Percentiles rank a stretch among this genome's conserved stretches.
These are phyloP conservation scores for Fragilaria crotonensis DNA, from an alignment of 108 stramenopile species.

Conservation along the genomic window DNA sequence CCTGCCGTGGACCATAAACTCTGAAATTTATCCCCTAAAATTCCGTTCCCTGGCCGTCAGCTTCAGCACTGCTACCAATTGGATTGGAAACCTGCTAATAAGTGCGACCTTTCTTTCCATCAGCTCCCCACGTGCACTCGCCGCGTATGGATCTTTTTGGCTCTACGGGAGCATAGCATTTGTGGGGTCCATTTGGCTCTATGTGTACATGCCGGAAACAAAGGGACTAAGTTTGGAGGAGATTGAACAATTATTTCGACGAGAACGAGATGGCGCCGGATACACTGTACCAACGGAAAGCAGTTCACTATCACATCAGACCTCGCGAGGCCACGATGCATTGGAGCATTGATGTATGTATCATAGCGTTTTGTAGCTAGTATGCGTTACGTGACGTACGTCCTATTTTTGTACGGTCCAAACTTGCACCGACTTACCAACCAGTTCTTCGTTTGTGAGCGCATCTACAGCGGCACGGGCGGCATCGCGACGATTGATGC, in stretches of 20 bases:
- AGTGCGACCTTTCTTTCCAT: slow-evolving; percentile 70
- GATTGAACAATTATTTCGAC: slow-evolving; percentile 57
- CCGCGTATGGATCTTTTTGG: slow-evolving; percentile 74
- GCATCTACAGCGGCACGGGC: slow-evolving; percentile 67
- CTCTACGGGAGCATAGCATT: slow-evolving; percentile 50
- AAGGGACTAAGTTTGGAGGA: slow-evolving; percentile 76
- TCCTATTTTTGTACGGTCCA: slow-evolving; percentile 24
- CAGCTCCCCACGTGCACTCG: slow-evolving; percentile 42
- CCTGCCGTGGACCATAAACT: slow-evolving; percentile 81
- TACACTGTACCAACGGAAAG: not conserved
- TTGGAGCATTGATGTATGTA: not conserved
- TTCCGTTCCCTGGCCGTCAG: slow-evolving; percentile 57
- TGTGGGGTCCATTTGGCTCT: slow-evolving; percentile 57
- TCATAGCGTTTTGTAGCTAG: too few relatives aligned
- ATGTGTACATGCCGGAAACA: slow-evolving; percentile 68
- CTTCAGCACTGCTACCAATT: slow-evolving; percentile 62
- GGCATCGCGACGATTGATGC: slow-evolving; percentile 80
- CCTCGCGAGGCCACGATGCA: not conserved
- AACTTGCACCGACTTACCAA: slow-evolving; percentile 45
- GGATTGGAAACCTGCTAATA: slow-evolving; percentile 71
- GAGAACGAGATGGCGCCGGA: slow-evolving; percentile 5
- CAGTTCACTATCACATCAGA: not conserved
- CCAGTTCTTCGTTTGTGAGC: slow-evolving; percentile 46
- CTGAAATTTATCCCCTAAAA: slow-evolving; percentile 75
- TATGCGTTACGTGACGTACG: not conserved